phyloP scores from a whole-genome alignment of 2,329 filamentous ascomycete species.

The Helotiales sp. region DNA sequence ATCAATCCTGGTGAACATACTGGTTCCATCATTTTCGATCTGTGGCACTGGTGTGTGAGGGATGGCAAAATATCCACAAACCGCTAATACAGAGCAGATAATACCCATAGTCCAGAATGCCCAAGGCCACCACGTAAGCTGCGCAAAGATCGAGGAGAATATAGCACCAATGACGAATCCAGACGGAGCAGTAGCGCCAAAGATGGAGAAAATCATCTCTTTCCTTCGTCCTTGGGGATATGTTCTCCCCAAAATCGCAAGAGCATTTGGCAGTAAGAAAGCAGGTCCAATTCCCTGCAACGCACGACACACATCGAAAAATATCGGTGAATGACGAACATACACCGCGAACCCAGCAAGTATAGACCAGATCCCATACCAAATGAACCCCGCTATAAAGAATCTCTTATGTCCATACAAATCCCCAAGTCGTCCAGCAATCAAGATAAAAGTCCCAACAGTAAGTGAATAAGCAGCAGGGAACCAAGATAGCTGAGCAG shows the following conservation, averaged over 20 bases:
- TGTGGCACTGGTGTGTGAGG: slow-evolving; percentile 38
- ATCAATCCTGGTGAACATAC: slow-evolving; percentile 37
- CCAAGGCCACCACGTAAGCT: slow-evolving; percentile 51
- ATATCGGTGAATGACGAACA: slow-evolving; percentile 24
- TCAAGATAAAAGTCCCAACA: slow-evolving; percentile 53
- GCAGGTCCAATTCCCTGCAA: slow-evolving; percentile 56
- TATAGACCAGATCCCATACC: slow-evolving; percentile 30
- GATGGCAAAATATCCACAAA: slow-evolving; percentile 40
- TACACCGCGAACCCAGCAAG: slow-evolving; percentile 33
- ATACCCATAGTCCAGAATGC: slow-evolving; percentile 47
- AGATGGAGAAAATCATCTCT: slow-evolving; percentile 47
- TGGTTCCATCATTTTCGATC: slow-evolving; percentile 9
- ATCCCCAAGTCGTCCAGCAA: slow-evolving; percentile 51
- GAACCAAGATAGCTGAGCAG: slow-evolving; percentile 53
- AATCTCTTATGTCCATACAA: slow-evolving; percentile 53
- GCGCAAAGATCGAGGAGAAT: slow-evolving; percentile 41
- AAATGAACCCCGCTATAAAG: slow-evolving; percentile 46
- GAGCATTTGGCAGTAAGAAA: slow-evolving; percentile 51
- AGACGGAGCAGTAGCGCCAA: slow-evolving; percentile 47
- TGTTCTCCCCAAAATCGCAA: slow-evolving; percentile 49
- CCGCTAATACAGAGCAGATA: slow-evolving; percentile 38
- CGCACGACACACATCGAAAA: slow-evolving; percentile 52
- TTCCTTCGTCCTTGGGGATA: slow-evolving; percentile 45
- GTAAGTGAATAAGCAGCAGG: slow-evolving; percentile 59
- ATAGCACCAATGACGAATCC: slow-evolving; percentile 45